phyloP scores from a whole-genome alignment of 495 filamentous ascomycete genomes.

The Aspergillus steynii region DNA sequence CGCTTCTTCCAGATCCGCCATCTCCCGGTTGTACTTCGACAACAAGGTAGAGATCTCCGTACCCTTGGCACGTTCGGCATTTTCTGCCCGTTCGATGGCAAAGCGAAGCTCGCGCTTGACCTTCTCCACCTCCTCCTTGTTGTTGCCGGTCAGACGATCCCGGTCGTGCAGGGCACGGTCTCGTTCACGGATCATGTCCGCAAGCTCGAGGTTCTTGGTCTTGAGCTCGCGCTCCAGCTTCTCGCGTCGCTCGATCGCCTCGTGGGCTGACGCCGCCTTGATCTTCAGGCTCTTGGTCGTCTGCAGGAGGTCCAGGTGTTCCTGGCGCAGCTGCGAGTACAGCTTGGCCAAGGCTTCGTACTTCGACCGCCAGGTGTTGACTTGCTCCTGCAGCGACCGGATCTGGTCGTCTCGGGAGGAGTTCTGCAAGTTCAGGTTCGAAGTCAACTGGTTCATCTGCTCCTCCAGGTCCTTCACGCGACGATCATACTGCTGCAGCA shows the following conservation, averaged over 20 bases:
- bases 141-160: conserved; percentile 78
- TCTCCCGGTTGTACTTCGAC: conserved; percentile 93
- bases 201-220: conserved; percentile 96
- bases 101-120: conserved; percentile 93
- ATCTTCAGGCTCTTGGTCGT: conserved; percentile 95
- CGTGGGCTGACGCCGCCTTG: conserved; percentile 94
- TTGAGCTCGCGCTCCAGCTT: conserved; percentile 96
- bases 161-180: conserved; percentile 93
- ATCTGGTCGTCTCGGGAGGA: conserved; percentile 94
- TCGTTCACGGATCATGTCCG: conserved; percentile 97
- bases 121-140: conserved; percentile 94
- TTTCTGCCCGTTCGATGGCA: conserved; percentile 89
- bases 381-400: conserved; percentile 84
- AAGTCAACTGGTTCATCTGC: conserved; percentile 79
- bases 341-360: conserved; percentile 96
- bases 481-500: conserved; percentile 95
- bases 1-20: conserved; percentile 92
- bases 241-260: conserved; percentile 92
- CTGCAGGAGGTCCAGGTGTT: conserved; percentile 91
- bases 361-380: conserved; percentile 95
- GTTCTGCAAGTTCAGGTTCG: conserved; percentile 81
- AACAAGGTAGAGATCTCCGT: conserved; percentile 92
- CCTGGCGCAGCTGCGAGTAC: conserved; percentile 91
- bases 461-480: conserved; percentile 89
- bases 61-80: conserved; percentile 88